These are phyloP conservation scores for Solanum rostratum DNA, from an alignment of 257 asterid species.

Conservation along the genomic window DNA sequence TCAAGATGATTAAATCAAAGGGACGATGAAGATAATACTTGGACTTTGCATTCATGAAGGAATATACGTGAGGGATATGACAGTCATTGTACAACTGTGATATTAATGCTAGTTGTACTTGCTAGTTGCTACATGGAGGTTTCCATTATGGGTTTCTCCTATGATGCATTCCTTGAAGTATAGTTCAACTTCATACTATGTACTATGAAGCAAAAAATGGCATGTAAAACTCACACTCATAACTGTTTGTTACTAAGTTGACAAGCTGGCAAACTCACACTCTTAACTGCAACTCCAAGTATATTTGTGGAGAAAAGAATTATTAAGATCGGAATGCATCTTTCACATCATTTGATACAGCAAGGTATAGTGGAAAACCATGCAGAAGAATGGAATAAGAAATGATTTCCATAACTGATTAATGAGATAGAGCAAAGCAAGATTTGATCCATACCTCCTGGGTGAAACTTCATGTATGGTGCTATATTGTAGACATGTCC, in stretches of 20 bases:
- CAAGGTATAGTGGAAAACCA: not conserved
- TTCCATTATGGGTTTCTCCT: not conserved
- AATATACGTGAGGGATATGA: not conserved
- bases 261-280: not conserved
- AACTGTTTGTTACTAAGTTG: not conserved
- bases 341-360: not conserved
- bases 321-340: not conserved
- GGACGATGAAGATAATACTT: not conserved
- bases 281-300: not conserved
- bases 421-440: not conserved
- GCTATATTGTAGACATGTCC: conserved; percentile 84
- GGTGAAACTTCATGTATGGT: conserved; percentile 94
- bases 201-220: not conserved
- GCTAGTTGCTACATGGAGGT: not conserved
- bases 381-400: not conserved
- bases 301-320: not conserved
- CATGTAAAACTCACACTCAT: not conserved
- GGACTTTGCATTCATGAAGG: not conserved
- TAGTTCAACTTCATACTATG: not conserved
- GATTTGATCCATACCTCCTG: conserved; percentile 60
- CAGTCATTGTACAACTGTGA: not conserved
- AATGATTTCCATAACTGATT: not conserved
- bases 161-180: not conserved
- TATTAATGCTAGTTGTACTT: not conserved
- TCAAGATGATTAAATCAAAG: not conserved